Evolutionary conservation across 129 eudicot species (phyloP).

Genomic region (Flaveria sonorensis): DNA sequence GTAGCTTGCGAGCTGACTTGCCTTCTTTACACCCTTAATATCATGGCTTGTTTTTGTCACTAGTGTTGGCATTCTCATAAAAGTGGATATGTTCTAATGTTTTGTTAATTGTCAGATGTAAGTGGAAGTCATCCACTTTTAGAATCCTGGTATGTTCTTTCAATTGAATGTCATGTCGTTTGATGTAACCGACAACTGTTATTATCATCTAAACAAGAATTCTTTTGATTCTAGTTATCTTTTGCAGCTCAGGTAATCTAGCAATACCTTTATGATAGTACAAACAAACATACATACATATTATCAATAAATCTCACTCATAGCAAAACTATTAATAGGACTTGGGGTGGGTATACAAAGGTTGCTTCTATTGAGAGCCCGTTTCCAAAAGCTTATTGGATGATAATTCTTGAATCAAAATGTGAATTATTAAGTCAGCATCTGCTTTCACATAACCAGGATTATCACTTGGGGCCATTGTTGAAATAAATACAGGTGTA

Average conservation of each 20-base stretch:
- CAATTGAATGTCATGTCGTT: background rate
- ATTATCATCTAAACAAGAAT: slow-evolving; percentile 10
- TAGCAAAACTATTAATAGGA: too few relatives aligned
- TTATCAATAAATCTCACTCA: too few relatives aligned
- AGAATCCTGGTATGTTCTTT: slow-evolving; percentile 40
- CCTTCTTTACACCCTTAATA: too few relatives aligned
- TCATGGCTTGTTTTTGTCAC: background rate
- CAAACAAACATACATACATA: too few relatives aligned
- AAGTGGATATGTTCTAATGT: background rate
- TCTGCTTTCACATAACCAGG: slow-evolving; percentile 49
- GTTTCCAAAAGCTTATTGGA: too few relatives aligned
- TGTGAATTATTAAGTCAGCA: slow-evolving; percentile 17
- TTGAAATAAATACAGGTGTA: slow-evolving; percentile 59
- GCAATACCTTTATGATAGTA: slow-evolving; percentile 15
- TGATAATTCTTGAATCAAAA: slow-evolving; percentile 2
- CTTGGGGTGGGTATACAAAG: too few relatives aligned
- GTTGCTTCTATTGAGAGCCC: too few relatives aligned
- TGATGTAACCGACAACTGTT: background rate
- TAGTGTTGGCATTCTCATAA: background rate
- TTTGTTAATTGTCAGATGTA: slow-evolving; percentile 50
- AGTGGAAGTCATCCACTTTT: slow-evolving; percentile 53
- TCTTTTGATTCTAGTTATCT: slow-evolving; percentile 14
- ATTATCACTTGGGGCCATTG: slow-evolving; percentile 64
- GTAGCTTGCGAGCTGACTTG: too few relatives aligned
- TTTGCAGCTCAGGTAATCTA: slow-evolving; percentile 69